Evolutionary conservation across 306 rosid species (phyloP), one percentile per base, ranked within the genome.

Genomic region (Chamaecrista fasciculata): DNA sequence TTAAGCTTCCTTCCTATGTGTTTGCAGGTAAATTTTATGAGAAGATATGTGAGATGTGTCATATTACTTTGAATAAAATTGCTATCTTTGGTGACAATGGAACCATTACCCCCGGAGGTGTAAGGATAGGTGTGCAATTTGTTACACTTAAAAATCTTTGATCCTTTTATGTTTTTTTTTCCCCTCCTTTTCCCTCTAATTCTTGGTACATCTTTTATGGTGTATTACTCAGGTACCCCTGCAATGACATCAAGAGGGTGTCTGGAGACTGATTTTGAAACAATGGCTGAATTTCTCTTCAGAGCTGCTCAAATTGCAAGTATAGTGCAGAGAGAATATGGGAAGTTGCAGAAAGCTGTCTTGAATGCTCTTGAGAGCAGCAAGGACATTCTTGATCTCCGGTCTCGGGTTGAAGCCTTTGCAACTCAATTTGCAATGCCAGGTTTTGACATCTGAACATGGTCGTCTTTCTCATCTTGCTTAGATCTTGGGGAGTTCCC

Each of bases 161-260:
- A 26, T 20, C 11, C 8, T 55, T 55, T 40, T 40, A n/a, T n/a
- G n/a, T n/a, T n/a, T n/a, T n/a, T n/a, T n/a, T n/a, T n/a, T n/a
- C n/a, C n/a, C n/a, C n/a, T n/a, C n/a, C n/a, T n/a, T n/a, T n/a
- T n/a, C n/a, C n/a, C n/a, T n/a, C n/a, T 11, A 46, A 52, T 62
- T 66, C 57, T 78, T 53, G 59, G 11, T 25, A 23, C 62, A 31
- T 64, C 69, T 74, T 70, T 65, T 72, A 42, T 80, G 65, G 14
- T 71, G 53, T 53, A 75, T 56, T 66, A 43, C 15, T 64, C 65
- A 92, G 98, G 98, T 78, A 92, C 96, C 53, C 96, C 98, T 60
- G 98, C 98, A 49, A 92, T 92, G 96, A 92, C 96, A 36, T 79
- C 96, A 67, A 90, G 98, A 79, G 98, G 98, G 23, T 92, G 98